These are phyloP conservation scores for Chaetoceros muelleri DNA, from an alignment of 108 stramenopile genomes.

Conservation along the genomic window DNA sequence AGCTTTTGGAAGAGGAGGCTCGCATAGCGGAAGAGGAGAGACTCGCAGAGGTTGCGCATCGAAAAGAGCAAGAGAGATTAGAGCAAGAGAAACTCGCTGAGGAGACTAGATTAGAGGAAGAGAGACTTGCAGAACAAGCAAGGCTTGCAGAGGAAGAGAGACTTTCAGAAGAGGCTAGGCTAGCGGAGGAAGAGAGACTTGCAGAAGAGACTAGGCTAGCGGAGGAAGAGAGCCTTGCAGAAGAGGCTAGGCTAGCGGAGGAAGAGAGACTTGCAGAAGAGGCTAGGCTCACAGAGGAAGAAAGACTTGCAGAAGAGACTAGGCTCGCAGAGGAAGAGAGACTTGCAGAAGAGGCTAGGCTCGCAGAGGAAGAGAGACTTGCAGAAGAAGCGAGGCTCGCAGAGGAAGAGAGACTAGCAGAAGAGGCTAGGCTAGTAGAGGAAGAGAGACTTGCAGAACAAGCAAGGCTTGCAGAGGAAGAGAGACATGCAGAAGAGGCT, in stretches of 20 bases:
- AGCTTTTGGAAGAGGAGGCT: neutral
- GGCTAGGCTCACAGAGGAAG: no score
- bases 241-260: conserved; percentile 4
- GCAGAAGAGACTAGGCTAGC: neutral
- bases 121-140: conserved; percentile 4
- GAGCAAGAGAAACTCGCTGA: neutral
- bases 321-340: conserved; percentile 6
- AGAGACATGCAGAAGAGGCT: neutral
- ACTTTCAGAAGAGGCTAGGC: conserved; percentile 9
- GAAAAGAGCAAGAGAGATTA: conserved; percentile 2
- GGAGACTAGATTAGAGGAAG: no score
- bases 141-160: conserved; percentile 3
- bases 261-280: conserved; percentile 6
- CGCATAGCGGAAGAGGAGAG: neutral
- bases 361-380: conserved; percentile 1
- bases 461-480: neutral
- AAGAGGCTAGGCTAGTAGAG: neutral
- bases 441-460: conserved; percentile 1
- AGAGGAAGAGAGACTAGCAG: conserved; percentile 3
- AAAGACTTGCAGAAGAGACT: conserved; percentile 2
- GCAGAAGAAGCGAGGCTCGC: no score
- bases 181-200: conserved; percentile 4
- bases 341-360: no score
- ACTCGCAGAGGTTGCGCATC: neutral
- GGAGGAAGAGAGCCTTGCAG: no score